Conservation (phyloP, 2,329 filamentous ascomycete genomes). For the Alternaria angustiovoidea region DNA sequence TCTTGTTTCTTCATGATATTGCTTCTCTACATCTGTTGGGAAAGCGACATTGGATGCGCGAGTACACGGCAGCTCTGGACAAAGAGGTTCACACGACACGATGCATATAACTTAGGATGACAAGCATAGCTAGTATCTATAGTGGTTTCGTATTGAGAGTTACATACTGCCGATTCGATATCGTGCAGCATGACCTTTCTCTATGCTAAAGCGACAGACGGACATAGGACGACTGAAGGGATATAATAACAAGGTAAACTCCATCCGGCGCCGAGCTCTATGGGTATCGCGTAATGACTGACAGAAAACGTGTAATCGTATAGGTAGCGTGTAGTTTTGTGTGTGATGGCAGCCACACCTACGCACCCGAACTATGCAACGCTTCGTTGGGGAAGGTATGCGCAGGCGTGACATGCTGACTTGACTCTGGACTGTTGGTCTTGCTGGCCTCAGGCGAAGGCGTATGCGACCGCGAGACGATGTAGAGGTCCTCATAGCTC, state of each 20-base stretch:
- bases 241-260: neutral
- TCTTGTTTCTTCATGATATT: neutral
- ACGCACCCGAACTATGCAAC: constrained; percentile 28
- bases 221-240: neutral
- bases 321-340: neutral
- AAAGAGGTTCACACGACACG: neutral
- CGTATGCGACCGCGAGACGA: constrained; percentile 54
- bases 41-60: too few species aligned
- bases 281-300: constrained; percentile 33
- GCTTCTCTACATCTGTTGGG: neutral
- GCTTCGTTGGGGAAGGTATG: constrained; percentile 44
- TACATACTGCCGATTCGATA: neutral
- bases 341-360: neutral
- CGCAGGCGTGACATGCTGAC: constrained; percentile 48
- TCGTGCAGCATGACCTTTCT: neutral
- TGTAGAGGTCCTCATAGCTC: constrained; percentile 59
- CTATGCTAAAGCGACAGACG: neutral
- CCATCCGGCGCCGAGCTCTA: constrained; percentile 25
- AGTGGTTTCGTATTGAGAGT: neutral
- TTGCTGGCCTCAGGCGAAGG: constrained; percentile 47
- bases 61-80: neutral
- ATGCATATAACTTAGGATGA: neutral
- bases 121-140: neutral
- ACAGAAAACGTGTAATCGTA: constrained; percentile 17
- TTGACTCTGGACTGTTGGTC: constrained; percentile 49